Percentiles rank a stretch among this genome's conserved stretches.
Conservation (phyloP, 148 eudicot species). For the Arbutus unedo region DNA sequence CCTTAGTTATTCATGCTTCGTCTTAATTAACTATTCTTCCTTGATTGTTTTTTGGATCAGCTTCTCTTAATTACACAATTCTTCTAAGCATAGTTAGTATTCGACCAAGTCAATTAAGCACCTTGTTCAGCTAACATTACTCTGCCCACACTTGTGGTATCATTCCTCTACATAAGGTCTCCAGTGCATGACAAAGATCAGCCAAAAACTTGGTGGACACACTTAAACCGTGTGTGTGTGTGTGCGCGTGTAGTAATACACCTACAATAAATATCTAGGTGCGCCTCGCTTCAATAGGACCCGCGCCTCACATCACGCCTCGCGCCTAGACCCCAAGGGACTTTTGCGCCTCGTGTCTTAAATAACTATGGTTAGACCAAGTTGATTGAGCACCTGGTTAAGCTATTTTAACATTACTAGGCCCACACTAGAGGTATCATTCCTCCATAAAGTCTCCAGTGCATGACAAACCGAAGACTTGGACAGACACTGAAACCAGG, state of each 20-base stretch:
- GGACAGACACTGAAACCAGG: neutral
- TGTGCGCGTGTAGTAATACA: no score
- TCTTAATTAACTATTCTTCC: neutral
- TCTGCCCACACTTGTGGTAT: neutral
- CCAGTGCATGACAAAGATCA: neutral
- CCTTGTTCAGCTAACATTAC: neutral
- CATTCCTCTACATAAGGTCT: neutral
- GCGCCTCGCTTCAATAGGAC: no score
- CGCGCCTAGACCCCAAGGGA: no score
- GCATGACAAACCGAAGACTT: neutral
- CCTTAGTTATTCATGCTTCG: neutral
- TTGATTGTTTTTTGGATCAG: neutral
- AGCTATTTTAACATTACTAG: neutral
- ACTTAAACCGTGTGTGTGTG: neutral
- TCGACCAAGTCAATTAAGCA: neutral
- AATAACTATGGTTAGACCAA: neutral
- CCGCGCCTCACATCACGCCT: no score
- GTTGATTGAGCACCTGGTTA: neutral
- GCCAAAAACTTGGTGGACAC: neutral
- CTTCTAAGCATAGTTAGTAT: neutral
- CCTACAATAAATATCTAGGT: no score
- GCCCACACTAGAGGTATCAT: neutral
- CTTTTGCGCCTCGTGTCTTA: no score
- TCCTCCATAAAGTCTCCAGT: neutral
- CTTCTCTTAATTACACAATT: neutral